A percentile compares a stretch with the other conserved stretches of the same genome.
These are phyloP conservation scores for Pythium coloratum DNA, from an alignment of 352 stramenopile species.

Conservation along the genomic window DNA sequence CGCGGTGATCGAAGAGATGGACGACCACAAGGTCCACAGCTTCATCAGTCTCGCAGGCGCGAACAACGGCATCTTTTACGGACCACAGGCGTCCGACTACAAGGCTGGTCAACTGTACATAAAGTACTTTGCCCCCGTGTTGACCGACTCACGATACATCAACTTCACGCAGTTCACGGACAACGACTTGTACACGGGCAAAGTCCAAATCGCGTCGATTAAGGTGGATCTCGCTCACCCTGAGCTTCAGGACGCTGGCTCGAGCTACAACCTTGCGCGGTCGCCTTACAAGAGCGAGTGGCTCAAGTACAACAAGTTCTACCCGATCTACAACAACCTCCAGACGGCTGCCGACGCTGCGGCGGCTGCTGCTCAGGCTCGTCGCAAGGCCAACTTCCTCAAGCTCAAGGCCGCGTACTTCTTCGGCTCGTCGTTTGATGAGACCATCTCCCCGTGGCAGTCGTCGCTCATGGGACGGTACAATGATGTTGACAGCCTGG, in stretches of 20 bases:
- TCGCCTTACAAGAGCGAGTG: constrained; percentile 30
- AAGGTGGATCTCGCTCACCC: constrained; percentile 28
- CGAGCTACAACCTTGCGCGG: constrained; percentile 39
- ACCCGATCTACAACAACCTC: constrained; percentile 32
- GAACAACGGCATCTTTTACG: constrained; percentile 50
- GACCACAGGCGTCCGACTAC: constrained; percentile 32
- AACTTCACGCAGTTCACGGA: constrained; percentile 35
- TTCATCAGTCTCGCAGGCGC: constrained; percentile 47
- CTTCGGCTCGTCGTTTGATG: constrained; percentile 35
- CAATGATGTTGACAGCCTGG: constrained; percentile 26
- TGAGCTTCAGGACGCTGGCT: constrained; percentile 35
- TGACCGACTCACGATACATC: constrained; percentile 27
- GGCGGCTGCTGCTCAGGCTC: constrained; percentile 16
- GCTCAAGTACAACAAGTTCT: constrained; percentile 27
- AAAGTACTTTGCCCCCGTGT: constrained; percentile 24
- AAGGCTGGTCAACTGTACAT: constrained; percentile 33
- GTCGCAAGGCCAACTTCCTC: constrained; percentile 39
- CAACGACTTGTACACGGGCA: constrained; percentile 30
- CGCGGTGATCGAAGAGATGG: constrained; percentile 50
- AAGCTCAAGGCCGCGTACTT: constrained; percentile 33
- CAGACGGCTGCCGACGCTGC: constrained; percentile 33
- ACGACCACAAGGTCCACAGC: constrained; percentile 45
- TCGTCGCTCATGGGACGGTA: constrained; percentile 32
- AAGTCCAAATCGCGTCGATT: constrained; percentile 36
- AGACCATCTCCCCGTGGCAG: constrained; percentile 41